phyloP scores from a whole-genome alignment of 2,329 filamentous ascomycete species.

The Paraconiothyrium sp. region DNA sequence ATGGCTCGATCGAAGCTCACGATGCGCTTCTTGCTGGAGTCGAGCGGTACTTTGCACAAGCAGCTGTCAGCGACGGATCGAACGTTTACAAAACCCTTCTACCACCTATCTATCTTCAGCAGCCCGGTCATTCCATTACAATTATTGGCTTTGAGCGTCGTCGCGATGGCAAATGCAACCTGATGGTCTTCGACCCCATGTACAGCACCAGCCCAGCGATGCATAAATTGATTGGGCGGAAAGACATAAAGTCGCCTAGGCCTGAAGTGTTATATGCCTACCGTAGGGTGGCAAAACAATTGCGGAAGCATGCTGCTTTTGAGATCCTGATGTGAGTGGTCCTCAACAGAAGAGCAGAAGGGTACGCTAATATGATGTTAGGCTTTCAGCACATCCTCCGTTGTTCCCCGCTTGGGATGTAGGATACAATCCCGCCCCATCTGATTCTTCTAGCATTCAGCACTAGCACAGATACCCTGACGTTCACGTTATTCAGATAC shows the following conservation, averaged over 20 bases:
- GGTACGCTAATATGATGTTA: slow-evolving; percentile 17
- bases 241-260: slow-evolving; percentile 58
- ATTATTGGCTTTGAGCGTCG: slow-evolving; percentile 84
- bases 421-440: slow-evolving; percentile 35
- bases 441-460: slow-evolving; percentile 5
- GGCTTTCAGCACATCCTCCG: slow-evolving; percentile 49
- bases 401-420: slow-evolving; percentile 54
- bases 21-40: slow-evolving; percentile 71
- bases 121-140: slow-evolving; percentile 89
- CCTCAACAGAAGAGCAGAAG: background rate
- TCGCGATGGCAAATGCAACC: slow-evolving; percentile 69
- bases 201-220: slow-evolving; percentile 75
- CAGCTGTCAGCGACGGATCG: slow-evolving; percentile 56
- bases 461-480: slow-evolving; percentile 30
- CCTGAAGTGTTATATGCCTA: slow-evolving; percentile 71
- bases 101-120: slow-evolving; percentile 90
- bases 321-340: slow-evolving; percentile 75
- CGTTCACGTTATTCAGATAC: slow-evolving; percentile 21
- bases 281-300: slow-evolving; percentile 72
- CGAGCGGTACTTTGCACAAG: slow-evolving; percentile 76
- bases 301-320: slow-evolving; percentile 78
- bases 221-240: slow-evolving; percentile 64
- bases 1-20: slow-evolving; percentile 57
- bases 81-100: slow-evolving; percentile 77
- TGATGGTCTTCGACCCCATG: slow-evolving; percentile 90